These are phyloP conservation scores for Cyanodermella asteris DNA, from an alignment of 2,329 filamentous ascomycete genomes.

Conservation along the genomic window DNA sequence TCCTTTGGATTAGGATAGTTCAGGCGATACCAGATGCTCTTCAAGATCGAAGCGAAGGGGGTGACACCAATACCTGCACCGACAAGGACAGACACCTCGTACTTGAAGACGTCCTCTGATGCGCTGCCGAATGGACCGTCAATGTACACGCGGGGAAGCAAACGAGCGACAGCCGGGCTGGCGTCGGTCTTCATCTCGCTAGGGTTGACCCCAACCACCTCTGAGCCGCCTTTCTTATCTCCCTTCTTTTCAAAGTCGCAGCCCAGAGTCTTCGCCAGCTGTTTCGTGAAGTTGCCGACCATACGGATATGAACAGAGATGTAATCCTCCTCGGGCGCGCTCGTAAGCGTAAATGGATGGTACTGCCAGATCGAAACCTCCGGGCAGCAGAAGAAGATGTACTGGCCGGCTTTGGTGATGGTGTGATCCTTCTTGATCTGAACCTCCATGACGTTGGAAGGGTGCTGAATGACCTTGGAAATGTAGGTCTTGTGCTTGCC, in stretches of 20 bases:
- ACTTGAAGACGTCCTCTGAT: slow-evolving; percentile 61
- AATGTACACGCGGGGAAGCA: slow-evolving; percentile 60
- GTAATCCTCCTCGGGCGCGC: slow-evolving; percentile 73
- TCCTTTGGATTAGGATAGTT: slow-evolving; percentile 69
- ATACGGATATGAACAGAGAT: slow-evolving; percentile 71
- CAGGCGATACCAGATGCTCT: slow-evolving; percentile 86
- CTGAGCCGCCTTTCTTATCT: slow-evolving; percentile 27
- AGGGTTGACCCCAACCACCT: slow-evolving; percentile 46
- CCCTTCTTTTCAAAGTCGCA: slow-evolving; percentile 43
- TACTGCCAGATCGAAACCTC: slow-evolving; percentile 77
- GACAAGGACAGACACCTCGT: slow-evolving; percentile 28
- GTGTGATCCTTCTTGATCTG: slow-evolving; percentile 83
- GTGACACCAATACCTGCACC: slow-evolving; percentile 31
- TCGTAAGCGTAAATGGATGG: slow-evolving; percentile 70
- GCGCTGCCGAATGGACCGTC: slow-evolving; percentile 72
- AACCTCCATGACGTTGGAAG: slow-evolving; percentile 73
- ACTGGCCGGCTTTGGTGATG: slow-evolving; percentile 61
- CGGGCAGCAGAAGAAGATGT: slow-evolving; percentile 75
- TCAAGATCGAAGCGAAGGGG: slow-evolving; percentile 33
- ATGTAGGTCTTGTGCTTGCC: slow-evolving; percentile 69
- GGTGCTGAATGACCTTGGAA: slow-evolving; percentile 75
- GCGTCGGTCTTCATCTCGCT: slow-evolving; percentile 30
- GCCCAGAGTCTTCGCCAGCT: slow-evolving; percentile 46
- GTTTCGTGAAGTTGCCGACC: slow-evolving; percentile 60
- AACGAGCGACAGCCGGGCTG: slow-evolving; percentile 47